phyloP scores from a whole-genome alignment of 2,329 filamentous ascomycete genomes.

The Reticulascus tulasneorum region DNA sequence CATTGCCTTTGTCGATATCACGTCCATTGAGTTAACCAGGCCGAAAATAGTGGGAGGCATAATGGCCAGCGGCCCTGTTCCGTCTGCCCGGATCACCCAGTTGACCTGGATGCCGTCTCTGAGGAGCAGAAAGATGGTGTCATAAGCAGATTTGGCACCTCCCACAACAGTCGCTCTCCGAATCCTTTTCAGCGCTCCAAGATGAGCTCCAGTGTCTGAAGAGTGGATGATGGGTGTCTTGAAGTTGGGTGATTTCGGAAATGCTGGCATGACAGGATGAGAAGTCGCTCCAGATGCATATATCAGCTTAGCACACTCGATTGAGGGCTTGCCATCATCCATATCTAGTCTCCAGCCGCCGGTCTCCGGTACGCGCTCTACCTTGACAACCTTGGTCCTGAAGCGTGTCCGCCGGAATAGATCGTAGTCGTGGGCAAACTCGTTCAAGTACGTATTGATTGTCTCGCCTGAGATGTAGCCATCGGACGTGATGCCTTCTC shows the following conservation, averaged over 20 bases:
- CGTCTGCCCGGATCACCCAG: slow-evolving; percentile 28
- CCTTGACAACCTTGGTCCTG: slow-evolving; percentile 10
- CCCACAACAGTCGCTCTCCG: slow-evolving; percentile 23
- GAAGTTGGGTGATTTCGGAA: slow-evolving; percentile 18
- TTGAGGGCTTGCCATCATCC: slow-evolving; percentile 7
- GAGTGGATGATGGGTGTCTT: slow-evolving; percentile 23
- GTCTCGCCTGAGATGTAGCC: slow-evolving; percentile 24
- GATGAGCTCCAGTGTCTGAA: slow-evolving; percentile 15
- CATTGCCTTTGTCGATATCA: slow-evolving; percentile 20
- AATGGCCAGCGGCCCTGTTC: slow-evolving; percentile 26
- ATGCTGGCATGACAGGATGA: slow-evolving; percentile 18
- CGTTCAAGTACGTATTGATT: slow-evolving; percentile 23
- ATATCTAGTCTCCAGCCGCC: slow-evolving; percentile 21
- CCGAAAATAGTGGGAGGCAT: slow-evolving; percentile 21
- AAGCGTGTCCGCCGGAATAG: slow-evolving; percentile 16
- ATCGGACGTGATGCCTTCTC: slow-evolving; percentile 22
- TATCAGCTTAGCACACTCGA: slow-evolving; percentile 19
- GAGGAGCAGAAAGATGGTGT: slow-evolving; percentile 26
- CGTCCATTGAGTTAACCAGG: slow-evolving; percentile 22
- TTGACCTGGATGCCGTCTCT: slow-evolving; percentile 23
- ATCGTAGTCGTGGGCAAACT: slow-evolving; percentile 22
- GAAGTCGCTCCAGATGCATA: slow-evolving; percentile 19
- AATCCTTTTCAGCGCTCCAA: not conserved
- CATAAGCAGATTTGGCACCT: slow-evolving; percentile 28
- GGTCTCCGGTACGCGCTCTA: not conserved